Evolutionary conservation across 768 basidiomycete species (phyloP).

Genomic region (Lepiota subincarnata): DNA sequence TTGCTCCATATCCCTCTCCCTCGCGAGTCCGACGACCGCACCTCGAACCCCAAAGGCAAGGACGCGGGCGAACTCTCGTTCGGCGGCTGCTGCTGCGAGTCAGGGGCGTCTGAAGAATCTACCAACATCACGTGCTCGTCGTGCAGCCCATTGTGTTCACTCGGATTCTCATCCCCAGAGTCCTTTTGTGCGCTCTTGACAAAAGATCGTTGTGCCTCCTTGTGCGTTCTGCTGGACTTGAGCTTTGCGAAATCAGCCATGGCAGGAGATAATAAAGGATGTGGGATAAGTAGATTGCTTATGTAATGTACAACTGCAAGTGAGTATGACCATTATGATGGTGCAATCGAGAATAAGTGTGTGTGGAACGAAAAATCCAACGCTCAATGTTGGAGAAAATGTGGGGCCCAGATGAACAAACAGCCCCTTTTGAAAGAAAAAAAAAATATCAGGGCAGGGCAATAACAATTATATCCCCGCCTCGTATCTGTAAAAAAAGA

Average conservation of each 20-base stretch:
- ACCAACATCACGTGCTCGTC: slow-evolving; percentile 7
- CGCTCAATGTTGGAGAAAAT: background rate
- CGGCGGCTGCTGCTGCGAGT: no score
- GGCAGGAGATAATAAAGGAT: background rate
- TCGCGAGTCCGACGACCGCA: slow-evolving; percentile 14
- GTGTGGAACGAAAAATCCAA: background rate
- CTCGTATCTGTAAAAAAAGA: no score
- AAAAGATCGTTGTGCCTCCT: slow-evolving; percentile 28
- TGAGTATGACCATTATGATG: background rate
- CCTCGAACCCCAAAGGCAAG: slow-evolving; percentile 20
- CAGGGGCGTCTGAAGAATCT: slow-evolving; percentile 11
- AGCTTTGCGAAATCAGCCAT: slow-evolving; percentile 36
- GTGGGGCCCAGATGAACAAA: background rate
- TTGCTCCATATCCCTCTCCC: slow-evolving; percentile 24
- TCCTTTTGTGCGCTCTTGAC: slow-evolving; percentile 2
- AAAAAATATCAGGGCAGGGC: no score
- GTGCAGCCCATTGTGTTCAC: background rate
- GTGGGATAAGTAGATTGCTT: background rate
- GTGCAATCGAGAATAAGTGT: no score
- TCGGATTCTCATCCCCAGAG: background rate
- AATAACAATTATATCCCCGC: no score
- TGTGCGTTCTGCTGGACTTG: slow-evolving; percentile 23
- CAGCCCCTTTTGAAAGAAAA: no score
- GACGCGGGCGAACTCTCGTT: slow-evolving; percentile 13
- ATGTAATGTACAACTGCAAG: no score